These are phyloP conservation scores for Penicillium angulare DNA, from an alignment of 495 filamentous ascomycete genomes.

Conservation along the genomic window DNA sequence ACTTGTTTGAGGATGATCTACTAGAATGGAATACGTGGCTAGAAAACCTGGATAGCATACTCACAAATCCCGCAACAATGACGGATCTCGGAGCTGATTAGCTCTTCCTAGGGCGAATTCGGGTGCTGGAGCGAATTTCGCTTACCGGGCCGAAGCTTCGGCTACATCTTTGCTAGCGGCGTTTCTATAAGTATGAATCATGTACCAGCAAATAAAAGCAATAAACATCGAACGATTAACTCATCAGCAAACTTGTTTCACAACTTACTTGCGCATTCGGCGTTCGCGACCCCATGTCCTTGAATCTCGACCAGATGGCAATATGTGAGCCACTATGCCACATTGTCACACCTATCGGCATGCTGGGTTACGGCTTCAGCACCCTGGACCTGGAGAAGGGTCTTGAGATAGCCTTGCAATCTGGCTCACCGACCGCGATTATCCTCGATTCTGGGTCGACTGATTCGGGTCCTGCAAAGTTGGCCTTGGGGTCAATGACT, in stretches of 20 bases:
- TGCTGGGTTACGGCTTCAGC: slow-evolving; percentile 47
- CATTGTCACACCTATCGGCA: slow-evolving; percentile 48
- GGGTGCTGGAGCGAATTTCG: background rate
- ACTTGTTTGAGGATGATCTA: background rate
- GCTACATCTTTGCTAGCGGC: background rate
- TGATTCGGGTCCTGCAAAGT: slow-evolving; percentile 45
- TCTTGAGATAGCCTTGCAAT: slow-evolving; percentile 11
- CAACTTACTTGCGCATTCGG: background rate
- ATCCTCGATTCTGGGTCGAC: slow-evolving; percentile 52
- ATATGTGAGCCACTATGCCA: background rate
- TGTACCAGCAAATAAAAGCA: background rate
- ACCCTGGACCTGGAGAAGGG: slow-evolving; percentile 25
- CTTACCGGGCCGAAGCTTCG: background rate
- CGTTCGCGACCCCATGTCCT: background rate
- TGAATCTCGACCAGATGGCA: background rate
- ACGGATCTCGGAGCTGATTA: background rate
- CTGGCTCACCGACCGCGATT: slow-evolving; percentile 38
- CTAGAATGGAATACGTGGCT: background rate
- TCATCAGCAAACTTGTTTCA: background rate
- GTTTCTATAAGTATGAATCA: background rate
- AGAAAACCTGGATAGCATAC: background rate
- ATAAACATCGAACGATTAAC: background rate
- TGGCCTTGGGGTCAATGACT: slow-evolving; percentile 39
- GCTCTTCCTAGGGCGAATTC: background rate
- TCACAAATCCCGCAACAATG: background rate